A percentile compares a stretch with the other conserved stretches of the same genome.
Evolutionary conservation across 176 grass and related monocot species (phyloP).

Genomic region (Leersia perrieri): DNA sequence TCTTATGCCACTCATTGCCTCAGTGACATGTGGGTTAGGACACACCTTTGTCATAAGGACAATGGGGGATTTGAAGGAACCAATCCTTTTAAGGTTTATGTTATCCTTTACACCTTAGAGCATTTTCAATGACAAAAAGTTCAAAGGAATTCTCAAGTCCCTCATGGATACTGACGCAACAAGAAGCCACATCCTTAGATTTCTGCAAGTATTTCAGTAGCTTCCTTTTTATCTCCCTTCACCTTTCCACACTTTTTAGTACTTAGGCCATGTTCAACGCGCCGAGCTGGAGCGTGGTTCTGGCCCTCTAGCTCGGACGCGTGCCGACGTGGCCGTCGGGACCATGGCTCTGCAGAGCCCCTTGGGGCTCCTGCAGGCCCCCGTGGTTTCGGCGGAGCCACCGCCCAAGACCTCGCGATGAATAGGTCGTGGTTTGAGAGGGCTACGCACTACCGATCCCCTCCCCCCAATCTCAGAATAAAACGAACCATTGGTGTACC

Average conservation of each 20-base stretch:
- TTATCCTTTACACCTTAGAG: slow-evolving; percentile 54
- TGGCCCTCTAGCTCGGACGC: too few relatives aligned
- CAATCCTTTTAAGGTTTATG: background rate
- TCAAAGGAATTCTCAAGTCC: slow-evolving; percentile 67
- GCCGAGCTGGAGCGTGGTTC: too few relatives aligned
- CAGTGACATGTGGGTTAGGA: background rate
- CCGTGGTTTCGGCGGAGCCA: too few relatives aligned
- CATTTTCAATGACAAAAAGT: slow-evolving; percentile 75
- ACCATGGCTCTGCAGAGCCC: too few relatives aligned
- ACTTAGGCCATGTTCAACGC: too few relatives aligned
- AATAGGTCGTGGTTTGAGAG: too few relatives aligned
- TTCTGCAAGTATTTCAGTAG: slow-evolving; percentile 65
- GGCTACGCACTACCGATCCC: too few relatives aligned
- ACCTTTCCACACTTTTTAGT: background rate
- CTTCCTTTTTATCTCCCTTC: slow-evolving; percentile 13
- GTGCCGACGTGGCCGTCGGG: too few relatives aligned
- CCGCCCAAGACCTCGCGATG: too few relatives aligned
- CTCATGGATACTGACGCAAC: slow-evolving; percentile 64
- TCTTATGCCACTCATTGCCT: background rate
- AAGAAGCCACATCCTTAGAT: slow-evolving; percentile 64
- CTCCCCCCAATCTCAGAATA: too few relatives aligned
- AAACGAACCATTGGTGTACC: too few relatives aligned
- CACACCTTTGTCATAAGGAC: background rate
- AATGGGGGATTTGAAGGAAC: background rate
- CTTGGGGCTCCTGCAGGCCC: too few relatives aligned